Evolutionary conservation across 208 protist species (phyloP).

Genomic region (Crithidia thermophila): DNA sequence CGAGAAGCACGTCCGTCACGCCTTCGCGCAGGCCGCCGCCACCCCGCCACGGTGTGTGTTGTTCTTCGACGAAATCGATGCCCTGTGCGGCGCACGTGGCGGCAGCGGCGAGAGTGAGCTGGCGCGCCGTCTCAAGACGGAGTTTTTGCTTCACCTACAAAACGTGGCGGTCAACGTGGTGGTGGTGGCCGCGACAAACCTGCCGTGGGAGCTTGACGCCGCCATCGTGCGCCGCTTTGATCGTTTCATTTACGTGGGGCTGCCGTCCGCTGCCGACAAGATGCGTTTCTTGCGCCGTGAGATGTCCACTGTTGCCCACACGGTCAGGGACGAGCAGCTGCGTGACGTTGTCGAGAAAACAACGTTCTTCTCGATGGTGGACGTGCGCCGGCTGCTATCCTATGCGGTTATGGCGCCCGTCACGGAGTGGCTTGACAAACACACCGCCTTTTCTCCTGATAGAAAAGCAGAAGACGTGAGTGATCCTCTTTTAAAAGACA

Average conservation of each 20-base stretch:
- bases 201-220: conserved; percentile 92
- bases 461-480: too few relatives aligned
- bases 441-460: conserved; percentile 40
- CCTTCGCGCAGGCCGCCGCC: conserved; percentile 89
- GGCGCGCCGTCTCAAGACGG: conserved; percentile 98
- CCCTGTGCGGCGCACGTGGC: conserved; percentile 82
- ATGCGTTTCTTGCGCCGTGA: conserved; percentile 34
- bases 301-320: conserved; percentile 44
- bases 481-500: too few relatives aligned
- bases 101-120: conserved; percentile 78
- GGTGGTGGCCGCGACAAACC: conserved; percentile 92
- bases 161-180: conserved; percentile 50
- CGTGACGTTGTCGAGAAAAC: conserved; percentile 43
- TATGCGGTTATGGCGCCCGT: conserved; percentile 96
- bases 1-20: conserved; percentile 93
- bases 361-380: conserved; percentile 91
- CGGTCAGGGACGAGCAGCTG: conserved; percentile 44
- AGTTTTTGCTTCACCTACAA: conserved; percentile 98
- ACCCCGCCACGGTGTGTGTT: conserved; percentile 67
- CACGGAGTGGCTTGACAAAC: conserved; percentile 68
- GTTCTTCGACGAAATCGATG: conserved; percentile 96
- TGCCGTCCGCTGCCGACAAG: conserved; percentile 54
- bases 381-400: conserved; percentile 89
- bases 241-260: conserved; percentile 82
- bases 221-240: conserved; percentile 91